Base-by-base conservation (phyloP, 1,284 basidiomycete species). In the Microstroma glucosiphilum region DNA sequence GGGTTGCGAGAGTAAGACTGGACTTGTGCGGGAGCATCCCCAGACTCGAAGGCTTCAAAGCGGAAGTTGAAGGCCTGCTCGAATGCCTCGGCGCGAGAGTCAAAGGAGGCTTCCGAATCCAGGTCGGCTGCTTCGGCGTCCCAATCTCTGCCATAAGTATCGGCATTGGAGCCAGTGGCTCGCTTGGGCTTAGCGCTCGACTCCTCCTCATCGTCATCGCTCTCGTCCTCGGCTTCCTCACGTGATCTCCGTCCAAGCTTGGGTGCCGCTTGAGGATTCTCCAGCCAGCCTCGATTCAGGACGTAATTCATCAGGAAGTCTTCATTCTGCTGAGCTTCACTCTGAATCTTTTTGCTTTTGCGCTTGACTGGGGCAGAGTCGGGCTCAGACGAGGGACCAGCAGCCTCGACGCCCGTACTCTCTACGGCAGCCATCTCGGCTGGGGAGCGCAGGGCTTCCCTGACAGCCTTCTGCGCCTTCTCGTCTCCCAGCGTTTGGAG, bases 271-370 rank as follows among this genome's bases (percentile, higher is more conserved):
- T 60, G 55, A 3, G 69, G 64, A 58, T 68, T 67, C 46, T 79
- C 77, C 54, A 78, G 66, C 77, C 77, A 79, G 43, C 77, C 76
- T 0, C 75, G 72, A 58, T 78, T 77, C 51, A 78, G 70, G 19
- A 79, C 72, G 62, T 77, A 79, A 91, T 91, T 89, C 82, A 93
- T 85, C 59, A 98, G 82, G 77, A 98, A 98, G 65, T 92, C 87
- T 65, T 89, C 88, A 73, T 90, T 88, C 9, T 82, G 86, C 57
- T 59, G 69, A 70, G 13, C 78, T 73, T 59, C 74, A 76, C 65
- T 79, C 76, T 65, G 81, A 67, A 76, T 74, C 41, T 54, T 54
- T 8, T 15, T 26, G 19, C 21, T 23, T 13, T 54, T 54, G 8
- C 26, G 19, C 51, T 54, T 54, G 8, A 23, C 17, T 25, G 19